Base-by-base conservation (phyloP, 257 asterid species). In the Coffea eugenioides region DNA sequence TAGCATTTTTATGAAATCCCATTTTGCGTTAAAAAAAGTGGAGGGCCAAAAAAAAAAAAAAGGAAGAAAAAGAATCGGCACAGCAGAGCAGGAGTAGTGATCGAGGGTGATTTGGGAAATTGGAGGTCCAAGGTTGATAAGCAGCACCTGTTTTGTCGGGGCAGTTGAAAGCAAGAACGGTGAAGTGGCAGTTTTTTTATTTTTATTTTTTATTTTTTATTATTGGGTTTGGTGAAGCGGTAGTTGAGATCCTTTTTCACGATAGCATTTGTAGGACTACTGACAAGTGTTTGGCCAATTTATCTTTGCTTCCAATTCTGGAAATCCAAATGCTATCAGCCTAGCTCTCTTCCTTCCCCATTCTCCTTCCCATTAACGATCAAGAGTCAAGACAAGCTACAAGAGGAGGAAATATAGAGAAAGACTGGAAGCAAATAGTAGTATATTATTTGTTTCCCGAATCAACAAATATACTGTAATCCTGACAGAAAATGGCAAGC, bases 221-320 rank as follows among this genome's bases (percentile, higher is more conserved):
- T 27, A 31, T 31, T 31, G 34, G 34, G 34, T 31, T 31, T 45
- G 64, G 77, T 23, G 45, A 57, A 57, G 80, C 36, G 74, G 79
- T 75, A 69, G 91, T 87, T 85, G 77, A 88, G 96, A 92, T 90
- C 97, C 92, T 73, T 81, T 83, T 78, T 80, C 25, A 39, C 68
- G 86, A 90, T 77, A 85, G 88, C 74, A 77, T 78, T 86, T 83
- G 21, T 76, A 69, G 92, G 92, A 80, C 77, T 39, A 79, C 18
- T 80, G 86, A 84, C 91, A 90, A 80, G 79, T 90, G 92, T 87
- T 81, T 1, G 79, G 82, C 69, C 61, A 81, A 69, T n/a, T 76
- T 74, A 81, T 72, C 76, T 83, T 82, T 84, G 62, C 69, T 70
- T n/a, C 66, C 52, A 43, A 76, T 34, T 61, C 84, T 76, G 74